These are phyloP conservation scores for Colletotrichum orchidophilum DNA, from an alignment of 2,329 filamentous ascomycete species.

Conservation along the genomic window DNA sequence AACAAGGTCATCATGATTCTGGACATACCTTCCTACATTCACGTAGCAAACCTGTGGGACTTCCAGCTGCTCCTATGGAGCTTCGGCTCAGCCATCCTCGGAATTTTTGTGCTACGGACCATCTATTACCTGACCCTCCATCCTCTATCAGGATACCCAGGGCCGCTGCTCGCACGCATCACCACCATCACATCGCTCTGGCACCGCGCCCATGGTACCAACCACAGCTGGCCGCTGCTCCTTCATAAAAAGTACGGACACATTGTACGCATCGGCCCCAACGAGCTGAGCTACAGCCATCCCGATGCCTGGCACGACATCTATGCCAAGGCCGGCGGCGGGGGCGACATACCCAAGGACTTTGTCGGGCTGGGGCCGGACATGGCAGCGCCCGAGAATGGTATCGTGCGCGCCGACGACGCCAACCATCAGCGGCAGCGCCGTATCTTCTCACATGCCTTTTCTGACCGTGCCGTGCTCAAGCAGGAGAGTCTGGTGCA, in stretches of 20 bases:
- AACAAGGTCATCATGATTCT: constrained; percentile 2
- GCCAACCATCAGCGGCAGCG: constrained; percentile 31
- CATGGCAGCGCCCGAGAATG: constrained; percentile 40
- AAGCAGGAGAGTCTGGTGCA: constrained; percentile 42
- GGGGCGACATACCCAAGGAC: constrained; percentile 36
- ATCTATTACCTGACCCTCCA: constrained; percentile 29
- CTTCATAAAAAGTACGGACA: constrained; percentile 38
- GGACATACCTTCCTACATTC: not conserved
- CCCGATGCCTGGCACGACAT: constrained; percentile 35
- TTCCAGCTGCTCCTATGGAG: not conserved
- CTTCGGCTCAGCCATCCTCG: constrained; percentile 4
- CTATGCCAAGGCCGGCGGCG: constrained; percentile 28
- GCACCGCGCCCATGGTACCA: constrained; percentile 29
- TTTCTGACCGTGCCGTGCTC: constrained; percentile 42
- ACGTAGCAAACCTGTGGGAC: not conserved
- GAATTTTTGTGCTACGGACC: constrained; percentile 15
- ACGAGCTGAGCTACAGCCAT: constrained; percentile 34
- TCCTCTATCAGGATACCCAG: constrained; percentile 27
- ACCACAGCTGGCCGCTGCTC: constrained; percentile 25
- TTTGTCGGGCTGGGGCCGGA: constrained; percentile 42
- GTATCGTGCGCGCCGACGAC: constrained; percentile 29
- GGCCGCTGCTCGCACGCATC: constrained; percentile 22
- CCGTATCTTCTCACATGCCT: constrained; percentile 41
- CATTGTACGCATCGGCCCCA: constrained; percentile 32
- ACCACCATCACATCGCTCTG: constrained; percentile 19